Percentiles rank a stretch among this genome's conserved stretches.
These are phyloP conservation scores for Trametes punicea DNA, from an alignment of 768 basidiomycete species.

Conservation along the genomic window DNA sequence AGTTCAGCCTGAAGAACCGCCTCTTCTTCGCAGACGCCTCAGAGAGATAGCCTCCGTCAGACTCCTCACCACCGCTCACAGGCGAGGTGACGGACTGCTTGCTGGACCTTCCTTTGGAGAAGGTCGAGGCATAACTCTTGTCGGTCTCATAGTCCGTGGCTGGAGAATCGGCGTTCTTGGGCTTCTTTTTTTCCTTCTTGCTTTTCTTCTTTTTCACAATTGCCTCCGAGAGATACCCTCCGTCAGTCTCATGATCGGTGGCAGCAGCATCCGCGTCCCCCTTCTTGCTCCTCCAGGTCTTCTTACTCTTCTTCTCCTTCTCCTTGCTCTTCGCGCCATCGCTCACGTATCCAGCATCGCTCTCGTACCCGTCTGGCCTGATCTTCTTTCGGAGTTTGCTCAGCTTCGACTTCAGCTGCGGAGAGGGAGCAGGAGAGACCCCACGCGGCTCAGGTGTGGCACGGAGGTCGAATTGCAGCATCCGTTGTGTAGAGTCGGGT, in stretches of 20 bases:
- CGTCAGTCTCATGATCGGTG: constrained; percentile 35
- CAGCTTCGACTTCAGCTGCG: constrained; percentile 25
- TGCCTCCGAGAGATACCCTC: constrained; percentile 29
- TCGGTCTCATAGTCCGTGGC: constrained; percentile 33
- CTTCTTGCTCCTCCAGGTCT: constrained; percentile 21
- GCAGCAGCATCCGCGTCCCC: constrained; percentile 23
- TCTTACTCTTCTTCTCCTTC: constrained; percentile 26
- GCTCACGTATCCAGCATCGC: constrained; percentile 50
- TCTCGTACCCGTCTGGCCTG: constrained; percentile 46
- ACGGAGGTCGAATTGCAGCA: constrained; percentile 32
- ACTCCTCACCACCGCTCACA: constrained; percentile 26
- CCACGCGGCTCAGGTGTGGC: constrained; percentile 26
- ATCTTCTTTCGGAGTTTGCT: constrained; percentile 37
- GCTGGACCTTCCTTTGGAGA: constrained; percentile 17
- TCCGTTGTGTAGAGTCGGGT: constrained; percentile 18
- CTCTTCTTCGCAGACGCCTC: constrained; percentile 31
- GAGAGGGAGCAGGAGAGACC: constrained; percentile 10
- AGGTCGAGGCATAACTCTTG: constrained; percentile 26
- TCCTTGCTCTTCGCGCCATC: constrained; percentile 35
- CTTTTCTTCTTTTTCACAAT: constrained; percentile 26
- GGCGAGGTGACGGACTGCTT: constrained; percentile 18
- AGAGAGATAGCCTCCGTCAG: constrained; percentile 31
- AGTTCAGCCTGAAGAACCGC: constrained; percentile 27
- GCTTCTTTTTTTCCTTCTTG: constrained; percentile 29
- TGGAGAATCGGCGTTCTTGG: constrained; percentile 18